phyloP scores from a whole-genome alignment of 176 grass and related monocot genomes.

The Oryza meyeriana region DNA sequence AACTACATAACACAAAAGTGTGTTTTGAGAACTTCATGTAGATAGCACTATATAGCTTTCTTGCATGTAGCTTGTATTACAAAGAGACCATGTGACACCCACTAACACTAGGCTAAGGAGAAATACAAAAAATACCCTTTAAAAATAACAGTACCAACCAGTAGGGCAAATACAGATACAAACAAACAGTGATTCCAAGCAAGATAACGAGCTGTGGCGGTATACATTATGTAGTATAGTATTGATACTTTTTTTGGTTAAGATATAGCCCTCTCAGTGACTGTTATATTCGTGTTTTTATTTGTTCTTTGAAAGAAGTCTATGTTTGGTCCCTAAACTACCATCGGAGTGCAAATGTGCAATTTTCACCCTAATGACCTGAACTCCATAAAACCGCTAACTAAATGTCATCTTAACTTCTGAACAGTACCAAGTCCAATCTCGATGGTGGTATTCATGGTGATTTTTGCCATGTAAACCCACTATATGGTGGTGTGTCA shows the following conservation, averaged over 20 bases:
- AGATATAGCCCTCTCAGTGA: background rate
- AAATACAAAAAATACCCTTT: background rate
- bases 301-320: background rate
- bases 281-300: background rate
- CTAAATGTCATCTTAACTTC: background rate
- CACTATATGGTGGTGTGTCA: background rate
- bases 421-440: background rate
- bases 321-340: background rate
- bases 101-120: background rate
- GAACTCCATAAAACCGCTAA: background rate
- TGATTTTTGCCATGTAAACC: background rate
- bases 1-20: conserved; percentile 45
- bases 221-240: background rate
- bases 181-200: background rate
- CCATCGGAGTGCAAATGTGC: background rate
- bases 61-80: background rate
- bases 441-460: background rate
- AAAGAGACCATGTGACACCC: background rate
- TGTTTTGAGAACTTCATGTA: conserved; percentile 15
- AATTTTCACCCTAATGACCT: background rate
- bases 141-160: background rate
- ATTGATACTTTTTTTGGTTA: background rate
- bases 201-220: background rate
- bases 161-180: background rate
- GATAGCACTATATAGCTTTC: background rate